These are phyloP conservation scores for Ceratocystis ficicola DNA, from an alignment of 2,329 filamentous ascomycete species.

Conservation along the genomic window DNA sequence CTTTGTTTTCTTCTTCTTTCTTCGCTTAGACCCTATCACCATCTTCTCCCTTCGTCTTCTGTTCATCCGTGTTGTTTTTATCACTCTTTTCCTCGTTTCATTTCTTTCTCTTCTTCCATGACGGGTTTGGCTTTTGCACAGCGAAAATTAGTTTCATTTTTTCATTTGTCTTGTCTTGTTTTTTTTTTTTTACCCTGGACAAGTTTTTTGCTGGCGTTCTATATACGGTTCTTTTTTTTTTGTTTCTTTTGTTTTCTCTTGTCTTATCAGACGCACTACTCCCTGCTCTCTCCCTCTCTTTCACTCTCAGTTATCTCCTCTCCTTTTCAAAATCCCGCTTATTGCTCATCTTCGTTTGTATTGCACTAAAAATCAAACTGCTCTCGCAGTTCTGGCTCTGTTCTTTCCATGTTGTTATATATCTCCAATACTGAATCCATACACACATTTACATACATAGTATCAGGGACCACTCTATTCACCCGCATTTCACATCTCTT, in stretches of 20 bases:
- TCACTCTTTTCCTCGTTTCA: no score
- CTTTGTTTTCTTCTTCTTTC: not conserved
- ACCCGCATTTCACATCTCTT: not conserved
- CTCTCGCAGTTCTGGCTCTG: not conserved
- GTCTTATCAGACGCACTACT: not conserved
- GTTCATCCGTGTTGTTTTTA: not conserved
- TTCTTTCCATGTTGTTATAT: not conserved
- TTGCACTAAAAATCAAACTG: not conserved
- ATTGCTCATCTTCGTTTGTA: not conserved
- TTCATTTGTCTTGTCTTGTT: not conserved
- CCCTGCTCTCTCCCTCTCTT: not conserved
- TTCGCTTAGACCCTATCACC: not conserved
- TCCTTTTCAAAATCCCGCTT: not conserved
- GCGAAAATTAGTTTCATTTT: not conserved
- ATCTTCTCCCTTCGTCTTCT: not conserved
- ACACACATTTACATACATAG: not conserved
- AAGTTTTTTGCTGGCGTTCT: not conserved
- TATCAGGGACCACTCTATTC: not conserved
- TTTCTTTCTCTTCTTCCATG: constrained; percentile 10
- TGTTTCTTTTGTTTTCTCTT: not conserved
- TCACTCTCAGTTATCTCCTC: not conserved
- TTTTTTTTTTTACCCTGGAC: not conserved
- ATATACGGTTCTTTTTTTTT: not conserved
- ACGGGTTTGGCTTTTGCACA: constrained; percentile 1
- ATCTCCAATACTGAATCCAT: not conserved